Evolutionary conservation across 2,329 filamentous ascomycete genomes (phyloP), one percentile per base, ranked within the genome.

Genomic region (Calonectria honghensis): DNA sequence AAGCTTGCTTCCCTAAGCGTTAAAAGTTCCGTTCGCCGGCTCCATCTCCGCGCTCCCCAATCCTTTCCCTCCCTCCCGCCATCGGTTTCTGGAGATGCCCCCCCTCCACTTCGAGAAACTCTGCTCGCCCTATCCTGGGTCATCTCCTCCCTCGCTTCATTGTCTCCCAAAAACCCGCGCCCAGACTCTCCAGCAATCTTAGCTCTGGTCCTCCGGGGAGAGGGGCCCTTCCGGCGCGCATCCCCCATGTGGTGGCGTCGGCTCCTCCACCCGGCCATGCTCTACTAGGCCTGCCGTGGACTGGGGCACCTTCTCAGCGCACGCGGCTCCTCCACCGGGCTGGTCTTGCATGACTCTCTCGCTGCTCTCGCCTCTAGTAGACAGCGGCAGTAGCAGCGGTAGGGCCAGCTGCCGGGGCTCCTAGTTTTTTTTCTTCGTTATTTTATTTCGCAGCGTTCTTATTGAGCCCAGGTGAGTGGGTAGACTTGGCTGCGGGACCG

Each of bases 231-330:
- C 61, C 39, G 61, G 39, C 10, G 61, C 39, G 41, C 45, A 65
- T 50, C 61, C 61, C 61, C 76, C 73, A 77, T 76, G 76, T 77
- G 70, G 76, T 80, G 75, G 79, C 78, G 78, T 77, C 64, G 76
- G 79, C 54, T 78, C 57, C 57, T 63, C 57, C 66, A 61, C 70
- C 18, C 69, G 13, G 64, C 78, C 79, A 80, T 70, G 71, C 54
- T 75, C 76, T 70, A 59, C 77, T 81, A 81, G 69, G 68, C 76
- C 73, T 41, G 66, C 71, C 74, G 73, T 79, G 79, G 76, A 77
- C 64, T 32, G 39, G 57, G 57, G 72, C 72, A 72, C 75, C 72
- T 74, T 57, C 75, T 73, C 75, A 73, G 65, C 74, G 68, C 65
- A 71, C 65, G 57, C 72, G 59, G 72, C 73, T 73, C 74, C 77